Evolutionary conservation across 495 filamentous ascomycete species (phyloP), one percentile per base, ranked within the genome.

Genomic region (Tuber umbilicatum): DNA sequence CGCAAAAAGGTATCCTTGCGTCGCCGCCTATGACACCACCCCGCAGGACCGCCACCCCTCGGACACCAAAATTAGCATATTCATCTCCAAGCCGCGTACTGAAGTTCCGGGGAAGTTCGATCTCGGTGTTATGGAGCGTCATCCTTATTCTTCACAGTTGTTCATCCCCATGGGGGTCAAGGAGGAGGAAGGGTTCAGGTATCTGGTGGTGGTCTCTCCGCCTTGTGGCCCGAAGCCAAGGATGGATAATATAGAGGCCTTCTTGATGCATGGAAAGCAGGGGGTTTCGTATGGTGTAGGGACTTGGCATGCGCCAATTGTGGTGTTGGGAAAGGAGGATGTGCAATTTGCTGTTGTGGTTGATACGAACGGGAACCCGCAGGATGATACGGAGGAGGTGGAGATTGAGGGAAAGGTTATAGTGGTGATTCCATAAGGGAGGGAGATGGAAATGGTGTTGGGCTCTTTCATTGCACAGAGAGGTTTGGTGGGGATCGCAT

Each of bases 261-360:
- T 97, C 81, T 81, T 94, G 40, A 94, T 92, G 17, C 87, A 85
- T n/a, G 90, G 90, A 10, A 86, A 88, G 19, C 92, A 96, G 86
- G 94, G 93, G 3, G 92, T 99, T 31, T 97, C 93, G 23, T 99
- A 98, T 84, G 92, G 88, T 19, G 89, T 91, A 23, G 95, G 93
- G 23, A 97, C 93, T 67, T 99, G 96, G 94, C 95, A 99, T 87
- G 94, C 94, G 77, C 95, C 95, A 2, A 98, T 99, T 95, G 93
- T 91, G 23, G 94, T 93, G 68, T 81, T 97, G 35, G 95, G 94
- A 1, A 80, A 84, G 69, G 78, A 85, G 45, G 85, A 88, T 35
- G 87, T 93, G 40, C 90, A 91, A 79, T 99, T 98, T 84, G 89
- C 97, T 38, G 94, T 97, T 14, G 87, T 92, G 81, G 94, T 97